Evolutionary conservation across 768 basidiomycete genomes (phyloP).

Genomic region (Flagelloscypha sp.): DNA sequence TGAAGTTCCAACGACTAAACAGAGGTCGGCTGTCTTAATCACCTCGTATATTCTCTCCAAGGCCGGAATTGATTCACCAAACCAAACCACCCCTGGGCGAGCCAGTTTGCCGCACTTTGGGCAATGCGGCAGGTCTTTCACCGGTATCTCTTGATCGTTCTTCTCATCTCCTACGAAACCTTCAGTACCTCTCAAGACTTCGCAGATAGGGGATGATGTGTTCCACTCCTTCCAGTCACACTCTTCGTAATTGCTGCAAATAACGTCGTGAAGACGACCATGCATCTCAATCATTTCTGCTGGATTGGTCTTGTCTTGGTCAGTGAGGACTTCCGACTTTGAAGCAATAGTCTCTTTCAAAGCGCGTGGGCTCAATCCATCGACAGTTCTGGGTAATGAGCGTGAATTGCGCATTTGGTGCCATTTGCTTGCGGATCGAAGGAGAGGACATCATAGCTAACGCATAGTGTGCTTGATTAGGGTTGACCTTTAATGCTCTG

Average conservation of each 20-base stretch:
- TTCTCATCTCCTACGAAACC: constrained; percentile 23
- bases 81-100: constrained; percentile 54
- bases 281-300: constrained; percentile 52
- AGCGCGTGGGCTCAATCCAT: constrained; percentile 39
- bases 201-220: constrained; percentile 34
- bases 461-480: constrained; percentile 50
- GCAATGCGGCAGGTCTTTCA: constrained; percentile 36
- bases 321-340: constrained; percentile 15
- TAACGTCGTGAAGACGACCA: constrained; percentile 45
- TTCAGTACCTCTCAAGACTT: constrained; percentile 37
- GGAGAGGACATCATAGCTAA: constrained; percentile 40
- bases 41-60: constrained; percentile 32
- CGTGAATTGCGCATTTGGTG: constrained; percentile 35
- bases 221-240: constrained; percentile 37
- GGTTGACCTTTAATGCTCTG: constrained; percentile 39
- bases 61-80: constrained; percentile 36
- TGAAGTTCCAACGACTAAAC: constrained; percentile 48
- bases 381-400: constrained; percentile 60
- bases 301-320: constrained; percentile 9
- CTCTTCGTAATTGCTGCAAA: constrained; percentile 33
- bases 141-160: constrained; percentile 29
- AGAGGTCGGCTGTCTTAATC: constrained; percentile 40
- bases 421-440: constrained; percentile 25
- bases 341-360: constrained; percentile 19
- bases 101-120: constrained; percentile 32